Conservation (phyloP, 257 asterid genomes). For the Nicotiana tabacum region DNA sequence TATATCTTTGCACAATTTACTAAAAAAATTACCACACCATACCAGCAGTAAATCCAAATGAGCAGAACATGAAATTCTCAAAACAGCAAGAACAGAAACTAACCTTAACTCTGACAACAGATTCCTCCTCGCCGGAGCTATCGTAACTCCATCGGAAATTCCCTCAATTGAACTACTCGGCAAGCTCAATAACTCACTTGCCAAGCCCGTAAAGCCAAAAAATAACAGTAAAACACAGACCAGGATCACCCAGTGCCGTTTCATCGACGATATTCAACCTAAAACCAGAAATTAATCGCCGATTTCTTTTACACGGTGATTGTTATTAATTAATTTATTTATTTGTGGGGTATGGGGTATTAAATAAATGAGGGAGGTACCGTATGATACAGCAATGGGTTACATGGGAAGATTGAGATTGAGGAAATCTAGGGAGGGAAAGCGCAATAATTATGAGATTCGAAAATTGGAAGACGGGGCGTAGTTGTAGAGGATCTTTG, state of each 20-base stretch:
- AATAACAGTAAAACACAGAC: slow-evolving; percentile 12
- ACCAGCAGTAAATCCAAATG: background rate
- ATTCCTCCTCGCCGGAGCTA: slow-evolving; percentile 47
- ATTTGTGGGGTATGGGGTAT: background rate
- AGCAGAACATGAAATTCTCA: background rate
- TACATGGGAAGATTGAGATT: slow-evolving; percentile 13
- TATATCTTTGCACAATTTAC: background rate
- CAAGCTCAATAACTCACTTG: slow-evolving; percentile 21
- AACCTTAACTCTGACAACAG: slow-evolving; percentile 46
- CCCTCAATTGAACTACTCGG: slow-evolving; percentile 17
- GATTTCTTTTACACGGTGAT: background rate
- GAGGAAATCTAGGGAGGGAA: slow-evolving; percentile 11
- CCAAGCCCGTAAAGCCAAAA: slow-evolving; percentile 19
- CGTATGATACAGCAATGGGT: slow-evolving; percentile 1
- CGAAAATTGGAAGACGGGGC: slow-evolving; percentile 25
- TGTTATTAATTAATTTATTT: background rate
- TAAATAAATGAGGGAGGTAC: background rate
- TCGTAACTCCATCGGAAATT: slow-evolving; percentile 21
- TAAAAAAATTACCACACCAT: background rate
- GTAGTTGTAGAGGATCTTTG: background rate
- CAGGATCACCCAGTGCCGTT: slow-evolving; percentile 17
- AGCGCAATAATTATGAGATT: slow-evolving; percentile 33
- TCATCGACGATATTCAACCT: slow-evolving; percentile 28
- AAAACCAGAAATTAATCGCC: background rate
- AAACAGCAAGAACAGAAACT: slow-evolving; percentile 11